Conservation (phyloP, 768 basidiomycete species). For the Tephrocybe sp. region DNA sequence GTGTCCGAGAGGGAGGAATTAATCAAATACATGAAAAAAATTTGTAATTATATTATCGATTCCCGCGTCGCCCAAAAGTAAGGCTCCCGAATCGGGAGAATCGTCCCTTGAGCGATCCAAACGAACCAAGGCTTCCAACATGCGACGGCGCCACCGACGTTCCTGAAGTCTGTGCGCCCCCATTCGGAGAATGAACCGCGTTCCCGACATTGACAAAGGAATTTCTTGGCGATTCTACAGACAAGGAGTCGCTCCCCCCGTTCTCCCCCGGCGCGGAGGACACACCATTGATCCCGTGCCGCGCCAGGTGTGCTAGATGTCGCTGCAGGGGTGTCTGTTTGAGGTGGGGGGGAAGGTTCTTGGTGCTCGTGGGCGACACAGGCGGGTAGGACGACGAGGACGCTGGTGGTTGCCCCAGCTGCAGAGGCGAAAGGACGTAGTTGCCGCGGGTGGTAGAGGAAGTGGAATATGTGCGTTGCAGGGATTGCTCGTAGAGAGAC, state of each 20-base stretch:
- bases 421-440: constrained; percentile 52
- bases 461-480: constrained; percentile 47
- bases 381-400: constrained; percentile 47
- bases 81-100: constrained; percentile 79
- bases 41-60: constrained; percentile 17
- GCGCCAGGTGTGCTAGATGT: constrained; percentile 77
- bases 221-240: constrained; percentile 67
- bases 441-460: constrained; percentile 41
- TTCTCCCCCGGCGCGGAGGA: constrained; percentile 74
- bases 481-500: constrained; percentile 50
- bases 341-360: constrained; percentile 24
- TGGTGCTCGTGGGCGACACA: constrained; percentile 30
- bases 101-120: constrained; percentile 68
- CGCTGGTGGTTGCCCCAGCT: constrained; percentile 46
- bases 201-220: constrained; percentile 76
- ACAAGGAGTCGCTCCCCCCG: constrained; percentile 57
- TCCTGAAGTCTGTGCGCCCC: constrained; percentile 44
- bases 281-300: constrained; percentile 82
- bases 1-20: constrained; percentile 1
- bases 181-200: constrained; percentile 36
- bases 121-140: constrained; percentile 56
- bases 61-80: constrained; percentile 57
- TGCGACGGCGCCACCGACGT: constrained; percentile 65
- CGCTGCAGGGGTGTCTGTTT: constrained; percentile 79
- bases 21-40: constrained; percentile 18